Conservation (phyloP, 148 eudicot genomes). For the Chenopodium berlandieri region DNA sequence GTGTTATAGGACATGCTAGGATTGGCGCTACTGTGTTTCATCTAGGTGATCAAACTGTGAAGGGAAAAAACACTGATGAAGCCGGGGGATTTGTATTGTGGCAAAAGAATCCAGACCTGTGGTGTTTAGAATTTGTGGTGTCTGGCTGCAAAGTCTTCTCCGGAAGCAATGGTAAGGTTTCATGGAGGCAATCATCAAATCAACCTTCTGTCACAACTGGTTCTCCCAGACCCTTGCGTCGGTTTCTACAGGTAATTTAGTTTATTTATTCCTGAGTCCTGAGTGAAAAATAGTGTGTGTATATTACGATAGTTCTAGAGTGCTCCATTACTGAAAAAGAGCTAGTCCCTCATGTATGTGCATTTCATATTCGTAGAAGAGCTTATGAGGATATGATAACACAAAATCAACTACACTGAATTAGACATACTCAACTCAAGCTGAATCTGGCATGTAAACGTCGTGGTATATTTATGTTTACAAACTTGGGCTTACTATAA, state of each 20-base stretch:
- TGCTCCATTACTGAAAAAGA: neutral
- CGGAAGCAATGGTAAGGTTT: slow-evolving; percentile 77
- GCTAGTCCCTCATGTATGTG: neutral
- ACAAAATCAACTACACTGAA: too few species aligned
- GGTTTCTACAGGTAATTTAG: slow-evolving; percentile 69
- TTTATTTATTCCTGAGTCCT: neutral
- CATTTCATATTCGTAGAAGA: too few species aligned
- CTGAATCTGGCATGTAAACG: too few species aligned
- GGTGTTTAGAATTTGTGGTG: slow-evolving; percentile 81
- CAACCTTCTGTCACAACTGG: slow-evolving; percentile 58
- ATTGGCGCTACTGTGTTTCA: slow-evolving; percentile 76
- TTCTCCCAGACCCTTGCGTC: slow-evolving; percentile 70
- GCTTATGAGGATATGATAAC: too few species aligned
- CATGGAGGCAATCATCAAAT: slow-evolving; percentile 90
- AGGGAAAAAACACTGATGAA: slow-evolving; percentile 55
- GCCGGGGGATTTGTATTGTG: slow-evolving; percentile 88
- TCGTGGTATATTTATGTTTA: too few species aligned
- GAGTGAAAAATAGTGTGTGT: neutral
- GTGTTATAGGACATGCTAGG: slow-evolving; percentile 72
- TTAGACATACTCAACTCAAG: too few species aligned
- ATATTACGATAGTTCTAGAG: neutral
- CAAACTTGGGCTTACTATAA: too few species aligned
- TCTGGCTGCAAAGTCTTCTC: slow-evolving; percentile 90
- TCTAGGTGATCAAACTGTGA: slow-evolving; percentile 59
- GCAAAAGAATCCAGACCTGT: slow-evolving; percentile 80